Evolutionary conservation across 2,329 filamentous ascomycete species (phyloP).

Genomic region (Amesomyces nigricolor): DNA sequence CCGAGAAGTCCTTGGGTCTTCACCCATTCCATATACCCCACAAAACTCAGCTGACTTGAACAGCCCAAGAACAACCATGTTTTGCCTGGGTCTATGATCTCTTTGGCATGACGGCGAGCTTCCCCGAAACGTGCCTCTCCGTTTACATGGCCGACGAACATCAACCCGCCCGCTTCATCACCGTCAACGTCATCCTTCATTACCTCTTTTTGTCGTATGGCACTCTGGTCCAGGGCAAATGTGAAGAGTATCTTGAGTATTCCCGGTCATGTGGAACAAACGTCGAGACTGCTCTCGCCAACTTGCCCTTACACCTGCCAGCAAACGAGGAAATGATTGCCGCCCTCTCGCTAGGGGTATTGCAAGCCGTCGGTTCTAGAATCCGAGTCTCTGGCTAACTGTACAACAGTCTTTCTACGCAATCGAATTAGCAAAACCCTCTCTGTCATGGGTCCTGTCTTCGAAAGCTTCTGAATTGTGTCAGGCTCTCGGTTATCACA

Average conservation of each 20-base stretch:
- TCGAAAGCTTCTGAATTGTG: conserved; percentile 55
- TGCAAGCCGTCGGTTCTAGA: neutral
- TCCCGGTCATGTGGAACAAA: conserved; percentile 40
- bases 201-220: conserved; percentile 45
- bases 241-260: conserved; percentile 30
- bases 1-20: neutral
- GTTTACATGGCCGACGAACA: conserved; percentile 50
- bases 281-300: conserved; percentile 43
- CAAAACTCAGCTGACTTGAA: neutral
- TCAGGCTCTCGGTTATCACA: conserved; percentile 57
- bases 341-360: conserved; percentile 51
- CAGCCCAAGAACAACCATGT: conserved; percentile 1
- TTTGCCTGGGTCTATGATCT: conserved; percentile 38
- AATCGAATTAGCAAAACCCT: conserved; percentile 56
- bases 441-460: conserved; percentile 57
- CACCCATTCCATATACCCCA: too few relatives aligned
- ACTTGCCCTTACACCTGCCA: conserved; percentile 51
- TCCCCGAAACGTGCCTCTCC: conserved; percentile 43
- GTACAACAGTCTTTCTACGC: conserved; percentile 49
- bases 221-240: conserved; percentile 29
- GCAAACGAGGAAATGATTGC: conserved; percentile 49
- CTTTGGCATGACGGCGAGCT: conserved; percentile 41
- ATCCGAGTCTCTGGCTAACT: neutral
- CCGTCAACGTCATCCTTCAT: conserved; percentile 44
- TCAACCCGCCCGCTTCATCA: conserved; percentile 44